phyloP scores from a whole-genome alignment of 169 alveolate genomes.

The Cyclospora cayetanensis region DNA sequence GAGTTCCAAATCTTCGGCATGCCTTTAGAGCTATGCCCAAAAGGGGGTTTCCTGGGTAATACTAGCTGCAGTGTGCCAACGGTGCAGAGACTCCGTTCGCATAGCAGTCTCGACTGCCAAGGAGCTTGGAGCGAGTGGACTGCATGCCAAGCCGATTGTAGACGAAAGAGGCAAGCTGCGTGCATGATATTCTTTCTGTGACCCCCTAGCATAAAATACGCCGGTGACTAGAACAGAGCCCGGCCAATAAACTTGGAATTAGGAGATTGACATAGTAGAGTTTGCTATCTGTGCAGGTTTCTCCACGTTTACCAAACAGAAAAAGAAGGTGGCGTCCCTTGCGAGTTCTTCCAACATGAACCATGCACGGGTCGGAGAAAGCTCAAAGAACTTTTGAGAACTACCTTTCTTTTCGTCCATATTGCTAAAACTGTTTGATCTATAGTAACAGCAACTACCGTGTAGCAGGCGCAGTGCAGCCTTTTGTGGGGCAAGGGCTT shows the following conservation, averaged over 20 bases:
- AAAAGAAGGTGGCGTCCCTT: conserved; percentile 64
- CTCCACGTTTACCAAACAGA: conserved; percentile 39
- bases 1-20: conserved; percentile 58
- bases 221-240: no score
- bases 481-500: not conserved
- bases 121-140: conserved; percentile 70
- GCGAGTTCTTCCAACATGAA: conserved; percentile 44
- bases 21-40: conserved; percentile 42
- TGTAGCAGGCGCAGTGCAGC: no score
- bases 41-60: conserved; percentile 49
- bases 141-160: conserved; percentile 58
- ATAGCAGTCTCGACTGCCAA: conserved; percentile 47
- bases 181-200: no score
- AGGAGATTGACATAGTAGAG: no score
- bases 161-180: conserved; percentile 44
- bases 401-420: no score
- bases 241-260: no score
- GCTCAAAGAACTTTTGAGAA: not conserved
- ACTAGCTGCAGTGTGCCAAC: not conserved
- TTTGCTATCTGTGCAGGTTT: conserved; percentile 8
- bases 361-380: conserved; percentile 13
- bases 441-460: no score
- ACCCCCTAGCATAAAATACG: no score
- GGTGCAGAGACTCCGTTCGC: conserved; percentile 29
- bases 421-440: no score